phyloP scores from a whole-genome alignment of 345 rosid species.

The Moringa oleifera region DNA sequence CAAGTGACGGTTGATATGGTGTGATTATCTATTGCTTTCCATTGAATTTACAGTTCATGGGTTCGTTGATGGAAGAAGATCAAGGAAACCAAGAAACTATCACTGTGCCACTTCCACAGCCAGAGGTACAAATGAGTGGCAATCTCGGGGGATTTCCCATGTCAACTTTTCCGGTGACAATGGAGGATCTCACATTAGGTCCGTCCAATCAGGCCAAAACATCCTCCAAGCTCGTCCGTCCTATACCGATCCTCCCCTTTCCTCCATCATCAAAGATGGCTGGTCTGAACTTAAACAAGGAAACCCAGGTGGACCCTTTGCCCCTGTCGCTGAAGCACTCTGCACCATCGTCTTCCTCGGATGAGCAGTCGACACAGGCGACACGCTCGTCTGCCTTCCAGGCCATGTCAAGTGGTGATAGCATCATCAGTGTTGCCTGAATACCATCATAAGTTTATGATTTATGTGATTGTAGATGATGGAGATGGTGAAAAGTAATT shows the following conservation, averaged over 20 bases:
- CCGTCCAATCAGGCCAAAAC: constrained; percentile 3
- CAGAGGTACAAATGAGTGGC: constrained; percentile 15
- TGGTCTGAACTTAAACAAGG: constrained; percentile 45
- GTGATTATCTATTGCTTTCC: no score
- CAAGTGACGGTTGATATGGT: no score
- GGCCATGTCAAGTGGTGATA: constrained; percentile 60
- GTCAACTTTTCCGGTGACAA: constrained; percentile 29
- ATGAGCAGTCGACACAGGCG: constrained; percentile 40
- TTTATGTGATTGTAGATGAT: background rate
- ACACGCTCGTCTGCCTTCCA: constrained; percentile 38
- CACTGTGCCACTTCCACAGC: constrained; percentile 13
- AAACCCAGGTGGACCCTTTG: constrained; percentile 21
- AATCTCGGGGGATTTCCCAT: constrained; percentile 21
- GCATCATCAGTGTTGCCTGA: constrained; percentile 68
- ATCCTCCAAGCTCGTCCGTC: constrained; percentile 38
- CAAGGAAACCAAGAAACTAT: constrained; percentile 18
- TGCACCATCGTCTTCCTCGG: constrained; percentile 32
- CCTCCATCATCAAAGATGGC: constrained; percentile 73
- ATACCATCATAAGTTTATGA: constrained; percentile 3
- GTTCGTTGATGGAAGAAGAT: constrained; percentile 40
- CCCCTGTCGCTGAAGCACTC: constrained; percentile 55
- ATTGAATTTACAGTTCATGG: constrained; percentile 25
- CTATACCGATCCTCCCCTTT: constrained; percentile 43
- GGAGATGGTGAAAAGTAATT: constrained; percentile 1
- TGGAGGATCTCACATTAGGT: constrained; percentile 31